These are phyloP conservation scores for Nannochloris sp. DNA, from an alignment of 139 green algal genomes.

Conservation along the genomic window DNA sequence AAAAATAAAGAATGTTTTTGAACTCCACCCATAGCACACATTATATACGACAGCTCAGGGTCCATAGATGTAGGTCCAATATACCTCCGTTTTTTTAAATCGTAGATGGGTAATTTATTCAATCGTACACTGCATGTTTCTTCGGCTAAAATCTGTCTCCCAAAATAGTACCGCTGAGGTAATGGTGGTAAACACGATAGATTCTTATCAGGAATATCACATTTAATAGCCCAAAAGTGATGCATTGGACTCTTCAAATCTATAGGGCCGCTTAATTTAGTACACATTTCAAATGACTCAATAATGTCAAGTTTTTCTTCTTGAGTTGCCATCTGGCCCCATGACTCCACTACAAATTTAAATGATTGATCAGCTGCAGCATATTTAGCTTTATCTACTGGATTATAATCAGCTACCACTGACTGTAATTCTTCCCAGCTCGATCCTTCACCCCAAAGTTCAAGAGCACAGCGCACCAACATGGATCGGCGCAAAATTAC, in stretches of 20 bases:
- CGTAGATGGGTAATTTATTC: slow-evolving; percentile 31
- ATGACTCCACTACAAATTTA: slow-evolving; percentile 51
- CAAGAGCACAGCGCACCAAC: slow-evolving; percentile 54
- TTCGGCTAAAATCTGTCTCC: slow-evolving; percentile 47
- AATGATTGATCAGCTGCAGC: slow-evolving; percentile 33
- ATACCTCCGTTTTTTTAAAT: slow-evolving; percentile 67
- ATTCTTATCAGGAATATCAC: background rate
- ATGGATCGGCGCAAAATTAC: slow-evolving; percentile 12
- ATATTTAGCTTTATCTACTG: slow-evolving; percentile 27
- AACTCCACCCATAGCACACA: slow-evolving; percentile 81
- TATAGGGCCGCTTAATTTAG: background rate
- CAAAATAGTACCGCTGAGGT: slow-evolving; percentile 66
- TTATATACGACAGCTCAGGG: slow-evolving; percentile 87
- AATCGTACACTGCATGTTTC: background rate
- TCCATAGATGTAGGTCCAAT: slow-evolving; percentile 94
- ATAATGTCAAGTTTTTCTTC: slow-evolving; percentile 44
- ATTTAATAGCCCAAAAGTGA: slow-evolving; percentile 4
- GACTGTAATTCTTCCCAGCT: slow-evolving; percentile 41
- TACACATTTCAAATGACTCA: background rate
- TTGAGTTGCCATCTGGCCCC: slow-evolving; percentile 22
- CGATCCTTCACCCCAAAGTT: slow-evolving; percentile 76
- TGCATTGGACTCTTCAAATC: background rate
- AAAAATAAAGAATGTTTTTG: slow-evolving; percentile 36
- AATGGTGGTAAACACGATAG: background rate
- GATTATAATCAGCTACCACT: slow-evolving; percentile 10